Evolutionary conservation across 805 yeast genomes (phyloP).

Genomic region (Ogataea ramenticola): DNA sequence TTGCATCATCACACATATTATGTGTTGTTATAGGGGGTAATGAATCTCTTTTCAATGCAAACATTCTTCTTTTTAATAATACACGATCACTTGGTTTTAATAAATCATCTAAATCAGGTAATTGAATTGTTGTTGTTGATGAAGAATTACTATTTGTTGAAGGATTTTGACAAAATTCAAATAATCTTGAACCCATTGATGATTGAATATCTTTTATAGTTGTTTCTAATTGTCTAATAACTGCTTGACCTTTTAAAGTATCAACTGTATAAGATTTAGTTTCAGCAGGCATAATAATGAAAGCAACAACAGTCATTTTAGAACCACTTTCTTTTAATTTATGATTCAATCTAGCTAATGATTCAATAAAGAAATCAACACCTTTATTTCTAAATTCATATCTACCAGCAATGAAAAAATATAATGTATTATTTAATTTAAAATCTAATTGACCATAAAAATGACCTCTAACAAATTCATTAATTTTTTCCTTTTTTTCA

Average conservation of each 20-base stretch:
- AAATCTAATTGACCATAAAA: slow-evolving; percentile 96
- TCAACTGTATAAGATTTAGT: slow-evolving; percentile 94
- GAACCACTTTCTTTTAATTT: slow-evolving; percentile 74
- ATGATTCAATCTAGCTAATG: slow-evolving; percentile 87
- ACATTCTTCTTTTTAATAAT: slow-evolving; percentile 81
- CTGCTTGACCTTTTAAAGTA: slow-evolving; percentile 94
- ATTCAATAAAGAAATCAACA: slow-evolving; percentile 89
- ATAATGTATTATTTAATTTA: slow-evolving; percentile 86
- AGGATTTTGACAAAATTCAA: slow-evolving; percentile 70
- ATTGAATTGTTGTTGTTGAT: slow-evolving; percentile 26
- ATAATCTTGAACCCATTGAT: slow-evolving; percentile 76
- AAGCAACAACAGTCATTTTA: slow-evolving; percentile 90
- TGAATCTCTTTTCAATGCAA: slow-evolving; percentile 82
- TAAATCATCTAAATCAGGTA: slow-evolving; percentile 73
- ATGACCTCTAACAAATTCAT: slow-evolving; percentile 93
- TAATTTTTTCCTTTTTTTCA: slow-evolving; percentile 79
- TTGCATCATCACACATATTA: slow-evolving; percentile 88
- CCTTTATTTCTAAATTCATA: slow-evolving; percentile 97
- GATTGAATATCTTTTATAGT: slow-evolving; percentile 85
- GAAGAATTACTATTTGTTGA: slow-evolving; percentile 33
- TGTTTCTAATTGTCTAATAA: slow-evolving; percentile 80
- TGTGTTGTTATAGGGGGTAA: slow-evolving; percentile 96
- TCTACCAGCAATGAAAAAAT: slow-evolving; percentile 95
- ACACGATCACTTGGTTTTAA: slow-evolving; percentile 85
- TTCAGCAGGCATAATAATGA: slow-evolving; percentile 95